Percentiles rank a stretch among this genome's conserved stretches.
Evolutionary conservation across 129 eudicot genomes (phyloP).

Genomic region (Flaveria linearis): DNA sequence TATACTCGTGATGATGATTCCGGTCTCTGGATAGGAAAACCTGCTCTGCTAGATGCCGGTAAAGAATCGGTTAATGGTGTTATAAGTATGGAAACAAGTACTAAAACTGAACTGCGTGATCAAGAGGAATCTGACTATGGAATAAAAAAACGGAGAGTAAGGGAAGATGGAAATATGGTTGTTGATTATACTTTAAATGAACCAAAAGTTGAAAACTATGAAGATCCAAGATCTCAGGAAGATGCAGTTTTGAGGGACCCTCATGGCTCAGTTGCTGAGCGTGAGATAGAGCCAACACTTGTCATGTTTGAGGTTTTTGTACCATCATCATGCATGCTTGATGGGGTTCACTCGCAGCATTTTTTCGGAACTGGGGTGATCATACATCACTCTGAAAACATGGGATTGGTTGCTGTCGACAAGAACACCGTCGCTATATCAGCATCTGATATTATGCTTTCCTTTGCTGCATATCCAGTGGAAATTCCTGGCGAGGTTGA

Average conservation of each 20-base stretch:
- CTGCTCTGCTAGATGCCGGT: constrained; percentile 49
- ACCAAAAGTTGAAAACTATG: constrained; percentile 48
- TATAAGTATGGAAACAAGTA: constrained; percentile 53
- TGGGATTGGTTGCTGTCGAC: constrained; percentile 91
- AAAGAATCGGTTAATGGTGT: constrained; percentile 50
- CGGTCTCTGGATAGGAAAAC: constrained; percentile 69
- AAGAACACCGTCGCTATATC: constrained; percentile 89
- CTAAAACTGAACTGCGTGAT: constrained; percentile 46
- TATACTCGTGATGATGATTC: constrained; percentile 77
- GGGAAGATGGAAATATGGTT: constrained; percentile 56
- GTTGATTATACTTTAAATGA: constrained; percentile 49
- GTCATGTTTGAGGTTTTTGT: constrained; percentile 98
- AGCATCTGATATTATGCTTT: constrained; percentile 88
- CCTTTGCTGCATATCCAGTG: constrained; percentile 94
- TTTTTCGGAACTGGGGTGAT: constrained; percentile 92
- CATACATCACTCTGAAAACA: constrained; percentile 78
- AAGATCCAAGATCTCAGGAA: constrained; percentile 42
- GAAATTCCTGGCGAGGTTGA: constrained; percentile 92
- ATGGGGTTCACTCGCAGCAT: constrained; percentile 97
- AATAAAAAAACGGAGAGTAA: constrained; percentile 57
- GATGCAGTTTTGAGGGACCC: constrained; percentile 48
- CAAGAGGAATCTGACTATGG: constrained; percentile 59
- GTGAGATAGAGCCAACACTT: constrained; percentile 82
- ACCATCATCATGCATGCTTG: constrained; percentile 93
- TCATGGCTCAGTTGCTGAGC: constrained; percentile 81